Evolutionary conservation across 352 stramenopile species (phyloP).

Genomic region (Thalassiosira oceanica): DNA sequence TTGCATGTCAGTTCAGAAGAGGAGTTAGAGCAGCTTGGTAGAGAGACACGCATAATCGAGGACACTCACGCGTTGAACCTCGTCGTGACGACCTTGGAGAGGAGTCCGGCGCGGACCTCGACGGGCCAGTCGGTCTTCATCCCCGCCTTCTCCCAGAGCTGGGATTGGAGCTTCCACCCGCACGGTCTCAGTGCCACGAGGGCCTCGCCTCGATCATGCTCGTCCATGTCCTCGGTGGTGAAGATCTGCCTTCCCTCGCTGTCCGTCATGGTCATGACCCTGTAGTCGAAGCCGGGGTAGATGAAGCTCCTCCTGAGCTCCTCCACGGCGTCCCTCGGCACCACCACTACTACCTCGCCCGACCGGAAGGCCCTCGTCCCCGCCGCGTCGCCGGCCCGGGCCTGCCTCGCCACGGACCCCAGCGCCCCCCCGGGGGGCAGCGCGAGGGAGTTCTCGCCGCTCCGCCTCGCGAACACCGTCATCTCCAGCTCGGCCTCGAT

Average conservation of each 20-base stretch:
- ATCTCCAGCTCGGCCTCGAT: constrained; percentile 36
- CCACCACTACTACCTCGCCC: constrained; percentile 61
- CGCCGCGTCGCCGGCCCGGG: background rate
- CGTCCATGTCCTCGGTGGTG: constrained; percentile 28
- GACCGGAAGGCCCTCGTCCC: constrained; percentile 29
- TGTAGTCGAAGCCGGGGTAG: constrained; percentile 51
- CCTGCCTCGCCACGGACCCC: constrained; percentile 19
- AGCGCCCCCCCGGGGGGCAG: constrained; percentile 26
- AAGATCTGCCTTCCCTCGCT: constrained; percentile 41
- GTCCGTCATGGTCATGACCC: constrained; percentile 60
- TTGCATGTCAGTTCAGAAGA: too few species aligned
- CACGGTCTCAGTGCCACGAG: constrained; percentile 38
- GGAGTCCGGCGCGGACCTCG: constrained; percentile 35
- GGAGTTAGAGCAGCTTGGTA: too few species aligned
- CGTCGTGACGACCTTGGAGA: constrained; percentile 25
- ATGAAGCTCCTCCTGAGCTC: constrained; percentile 38
- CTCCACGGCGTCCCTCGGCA: constrained; percentile 6
- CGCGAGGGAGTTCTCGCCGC: constrained; percentile 33
- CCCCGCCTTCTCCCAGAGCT: constrained; percentile 39
- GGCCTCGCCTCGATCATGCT: constrained; percentile 20
- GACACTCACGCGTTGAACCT: constrained; percentile 57
- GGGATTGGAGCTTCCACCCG: constrained; percentile 50
- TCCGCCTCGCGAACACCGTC: constrained; percentile 29
- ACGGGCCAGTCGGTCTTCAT: constrained; percentile 48
- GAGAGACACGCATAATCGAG: too few species aligned